Base-by-base conservation (phyloP, 2,329 filamentous ascomycete genomes). In the Neonectria hederae region DNA sequence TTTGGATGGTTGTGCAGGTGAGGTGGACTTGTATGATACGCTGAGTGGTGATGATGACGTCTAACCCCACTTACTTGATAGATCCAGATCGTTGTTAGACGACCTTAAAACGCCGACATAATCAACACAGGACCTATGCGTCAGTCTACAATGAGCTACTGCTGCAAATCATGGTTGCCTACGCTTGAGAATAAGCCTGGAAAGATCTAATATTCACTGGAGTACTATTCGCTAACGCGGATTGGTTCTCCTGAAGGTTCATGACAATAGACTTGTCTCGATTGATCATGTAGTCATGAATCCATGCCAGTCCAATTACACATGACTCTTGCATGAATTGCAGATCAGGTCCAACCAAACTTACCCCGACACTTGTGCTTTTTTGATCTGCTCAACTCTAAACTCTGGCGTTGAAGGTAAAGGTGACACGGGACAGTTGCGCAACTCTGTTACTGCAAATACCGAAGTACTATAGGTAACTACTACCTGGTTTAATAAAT, bases 1-100 rank as follows among this genome's bases (percentile, higher is more conserved):
- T 4, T 21, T 9, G 24, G 22, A n/a, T 32, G 46, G n/a, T 10
- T 30, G 21, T 57, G 51, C 61, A 28, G 45, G 53, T 61, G 61
- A 42, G 21, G 61, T 43, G 53, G 35, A 48, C 43, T 32, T 53
- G 48, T 38, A 45, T 48, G 53, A 51, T 49, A 26, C 40, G 40
- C 30, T 42, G 28, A 40, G 54, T 49, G 49, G 26, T 35, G 48
- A 38, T 53, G 46, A 51, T 49, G 46, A 49, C 32, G 24, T 5
- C 21, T 24, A 35, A 51, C 61, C 61, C 61, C 61, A 63, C 61
- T 48, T 57, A 63, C 60, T 48, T 53, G 38, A 28, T 14, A n/a
- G 8, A n/a, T 42, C n/a, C 38, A 42, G n/a, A 42, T n/a, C 38
- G 19, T 10, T n/a, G 8, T 42, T 38, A 13, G 14, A 38, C 35